A percentile compares a stretch with the other conserved stretches of the same genome.
phyloP scores from a whole-genome alignment of 768 basidiomycete species.

The Pleurotus salmoneostramineus region DNA sequence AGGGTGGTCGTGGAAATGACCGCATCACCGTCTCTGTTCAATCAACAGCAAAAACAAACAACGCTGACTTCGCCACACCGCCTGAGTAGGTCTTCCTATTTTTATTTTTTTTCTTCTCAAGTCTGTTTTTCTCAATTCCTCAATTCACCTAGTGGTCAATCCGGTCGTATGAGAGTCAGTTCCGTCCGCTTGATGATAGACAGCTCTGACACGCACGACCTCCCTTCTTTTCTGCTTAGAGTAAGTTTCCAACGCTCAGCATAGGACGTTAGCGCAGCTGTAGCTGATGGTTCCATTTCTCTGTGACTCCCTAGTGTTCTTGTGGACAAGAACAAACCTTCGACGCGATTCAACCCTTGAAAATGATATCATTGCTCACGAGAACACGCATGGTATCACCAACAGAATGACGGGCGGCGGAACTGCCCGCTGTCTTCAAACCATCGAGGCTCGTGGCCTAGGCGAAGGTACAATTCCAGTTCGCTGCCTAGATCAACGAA shows the following conservation, averaged over 20 bases:
- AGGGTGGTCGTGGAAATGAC: slow-evolving; percentile 49
- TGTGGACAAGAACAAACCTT: slow-evolving; percentile 27
- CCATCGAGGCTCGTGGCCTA: slow-evolving; percentile 60
- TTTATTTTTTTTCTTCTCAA: not conserved
- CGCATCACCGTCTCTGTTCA: slow-evolving; percentile 51
- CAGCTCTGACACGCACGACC: not conserved
- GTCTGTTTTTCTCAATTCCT: not conserved
- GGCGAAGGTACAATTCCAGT: slow-evolving; percentile 51
- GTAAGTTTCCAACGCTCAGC: not conserved
- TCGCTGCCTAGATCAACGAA: not conserved
- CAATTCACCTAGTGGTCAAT: slow-evolving; percentile 25
- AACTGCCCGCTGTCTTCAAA: slow-evolving; percentile 57
- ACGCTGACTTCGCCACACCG: slow-evolving; percentile 40
- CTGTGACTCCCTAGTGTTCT: slow-evolving; percentile 9
- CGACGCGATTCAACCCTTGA: slow-evolving; percentile 62
- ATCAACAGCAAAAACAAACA: slow-evolving; percentile 40
- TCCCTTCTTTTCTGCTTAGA: not conserved
- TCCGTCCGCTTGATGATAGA: too few relatives aligned
- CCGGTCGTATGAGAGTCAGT: slow-evolving; percentile 29
- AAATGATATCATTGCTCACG: slow-evolving; percentile 50
- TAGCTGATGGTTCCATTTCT: not conserved
- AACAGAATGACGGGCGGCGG: slow-evolving; percentile 54
- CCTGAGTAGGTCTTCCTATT: slow-evolving; percentile 28
- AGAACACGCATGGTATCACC: slow-evolving; percentile 51
- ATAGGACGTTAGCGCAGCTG: not conserved